phyloP scores from a whole-genome alignment of 106 monocot species.

The Platanthera zijinensis region DNA sequence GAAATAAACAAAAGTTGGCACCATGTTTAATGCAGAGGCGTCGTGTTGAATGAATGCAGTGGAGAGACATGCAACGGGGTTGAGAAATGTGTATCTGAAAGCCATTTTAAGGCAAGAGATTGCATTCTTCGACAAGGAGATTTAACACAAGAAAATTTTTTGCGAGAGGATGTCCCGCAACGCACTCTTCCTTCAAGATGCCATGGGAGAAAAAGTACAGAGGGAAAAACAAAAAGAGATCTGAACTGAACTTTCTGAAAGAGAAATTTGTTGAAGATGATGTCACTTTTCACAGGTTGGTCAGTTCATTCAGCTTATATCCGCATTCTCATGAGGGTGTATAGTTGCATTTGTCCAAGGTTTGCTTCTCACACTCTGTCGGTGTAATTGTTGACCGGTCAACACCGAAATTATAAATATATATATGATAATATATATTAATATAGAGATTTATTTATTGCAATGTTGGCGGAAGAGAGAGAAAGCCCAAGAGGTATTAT shows the following conservation, averaged over 20 bases:
- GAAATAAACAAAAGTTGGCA: neutral
- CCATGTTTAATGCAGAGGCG: conserved; percentile 2
- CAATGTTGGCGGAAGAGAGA: too few relatives aligned
- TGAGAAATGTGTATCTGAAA: conserved; percentile 8
- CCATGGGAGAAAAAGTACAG: conserved; percentile 16
- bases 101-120: conserved; percentile 13
- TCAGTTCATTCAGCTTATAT: conserved; percentile 47
- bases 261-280: too few relatives aligned
- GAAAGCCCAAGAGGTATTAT: too few relatives aligned
- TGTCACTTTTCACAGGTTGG: conserved; percentile 33
- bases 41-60: conserved; percentile 10
- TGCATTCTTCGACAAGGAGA: conserved; percentile 14
- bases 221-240: too few relatives aligned
- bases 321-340: conserved; percentile 61
- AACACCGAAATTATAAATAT: too few relatives aligned
- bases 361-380: too few relatives aligned
- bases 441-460: too few relatives aligned
- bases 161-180: conserved; percentile 7
- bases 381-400: too few relatives aligned
- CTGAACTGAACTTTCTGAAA: too few relatives aligned
- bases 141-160: conserved; percentile 11
- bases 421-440: too few relatives aligned
- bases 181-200: conserved; percentile 8
- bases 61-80: conserved; percentile 4
- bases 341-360: conserved; percentile 50